These are phyloP conservation scores for Cladosporium sp. DNA, from an alignment of 2,329 filamentous ascomycete genomes.

Conservation along the genomic window DNA sequence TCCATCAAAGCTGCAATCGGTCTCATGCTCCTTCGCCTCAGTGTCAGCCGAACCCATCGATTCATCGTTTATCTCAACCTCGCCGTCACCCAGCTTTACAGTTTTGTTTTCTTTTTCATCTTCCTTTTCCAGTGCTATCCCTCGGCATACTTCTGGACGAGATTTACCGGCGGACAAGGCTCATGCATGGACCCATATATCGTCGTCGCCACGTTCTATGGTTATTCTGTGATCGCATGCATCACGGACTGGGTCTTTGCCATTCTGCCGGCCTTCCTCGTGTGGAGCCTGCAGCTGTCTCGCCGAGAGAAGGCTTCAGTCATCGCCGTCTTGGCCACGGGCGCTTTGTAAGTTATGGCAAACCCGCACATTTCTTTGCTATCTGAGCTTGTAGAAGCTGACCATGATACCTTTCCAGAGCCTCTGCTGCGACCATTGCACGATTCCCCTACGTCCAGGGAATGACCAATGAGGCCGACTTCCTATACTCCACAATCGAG, in stretches of 20 bases:
- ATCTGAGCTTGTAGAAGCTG: background rate
- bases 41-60: slow-evolving; percentile 12
- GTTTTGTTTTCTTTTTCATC: slow-evolving; percentile 17
- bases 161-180: slow-evolving; percentile 13
- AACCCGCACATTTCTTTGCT: background rate
- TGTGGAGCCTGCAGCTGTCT: slow-evolving; percentile 39
- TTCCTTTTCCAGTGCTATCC: slow-evolving; percentile 19
- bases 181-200: slow-evolving; percentile 36
- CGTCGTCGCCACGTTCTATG: slow-evolving; percentile 42
- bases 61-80: slow-evolving; percentile 14
- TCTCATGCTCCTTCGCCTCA: slow-evolving; percentile 17
- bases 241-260: slow-evolving; percentile 40
- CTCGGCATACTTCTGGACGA: slow-evolving; percentile 17
- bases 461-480: slow-evolving; percentile 13
- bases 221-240: slow-evolving; percentile 33
- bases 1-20: slow-evolving; percentile 19
- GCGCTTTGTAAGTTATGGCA: slow-evolving; percentile 29
- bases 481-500: slow-evolving; percentile 36
- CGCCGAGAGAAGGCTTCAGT: slow-evolving; percentile 35
- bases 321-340: slow-evolving; percentile 36
- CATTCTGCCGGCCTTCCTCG: slow-evolving; percentile 38
- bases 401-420: slow-evolving; percentile 3
- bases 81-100: slow-evolving; percentile 15
- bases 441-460: slow-evolving; percentile 26
- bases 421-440: slow-evolving; percentile 17